Base-by-base conservation (phyloP, 23 red algal genomes). In the Gracilaria gracilis region DNA sequence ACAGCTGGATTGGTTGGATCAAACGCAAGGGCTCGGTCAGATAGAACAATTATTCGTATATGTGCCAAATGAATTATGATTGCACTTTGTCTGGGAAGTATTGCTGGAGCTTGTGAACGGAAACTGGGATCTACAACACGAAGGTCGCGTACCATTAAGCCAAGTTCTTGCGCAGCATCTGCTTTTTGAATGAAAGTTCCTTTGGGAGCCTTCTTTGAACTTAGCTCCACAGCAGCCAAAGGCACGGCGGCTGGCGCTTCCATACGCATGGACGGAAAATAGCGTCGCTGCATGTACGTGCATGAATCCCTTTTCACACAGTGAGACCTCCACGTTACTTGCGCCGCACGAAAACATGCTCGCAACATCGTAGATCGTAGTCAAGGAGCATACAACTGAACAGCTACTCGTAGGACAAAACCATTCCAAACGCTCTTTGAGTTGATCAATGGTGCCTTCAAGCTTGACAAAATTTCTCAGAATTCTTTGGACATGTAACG, bases 101-200 rank as follows among this genome's bases (percentile, higher is more conserved):
- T 83, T 42, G 93, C 92, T 12, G 97, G 87, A 15, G 97, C 86
- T 47, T 96, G 94, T 42, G 91, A 94, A 20, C 97, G 94, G 55
- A 99, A 99, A 36, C 81, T 75, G 34, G 97, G 94, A 62, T 99
- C 97, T 11, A 99, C 97, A 1, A 90, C 91, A n/a, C 97, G 94
- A 67, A 99, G 67, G 70, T 99, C 97, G 37, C 97, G 91, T 46
- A 95, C 86, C 54, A 83, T 80, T 3, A 99, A 85, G 8, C 88
- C 77, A 28, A 96, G 85, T 38, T 78, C 80, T 55, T 85, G 67
- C 32, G 97, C 97, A n/a, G 95, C 75, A 36, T 95, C 93, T n/a
- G 97, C 93, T 61, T 99, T 99, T 55, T 94, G 91, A 53, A 98
- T 75, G 28, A 95, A 88, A 4, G 82, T 92, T 49, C 78, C 87